phyloP scores from a whole-genome alignment of 1,284 basidiomycete genomes.

The Salmacisia buchloeana region DNA sequence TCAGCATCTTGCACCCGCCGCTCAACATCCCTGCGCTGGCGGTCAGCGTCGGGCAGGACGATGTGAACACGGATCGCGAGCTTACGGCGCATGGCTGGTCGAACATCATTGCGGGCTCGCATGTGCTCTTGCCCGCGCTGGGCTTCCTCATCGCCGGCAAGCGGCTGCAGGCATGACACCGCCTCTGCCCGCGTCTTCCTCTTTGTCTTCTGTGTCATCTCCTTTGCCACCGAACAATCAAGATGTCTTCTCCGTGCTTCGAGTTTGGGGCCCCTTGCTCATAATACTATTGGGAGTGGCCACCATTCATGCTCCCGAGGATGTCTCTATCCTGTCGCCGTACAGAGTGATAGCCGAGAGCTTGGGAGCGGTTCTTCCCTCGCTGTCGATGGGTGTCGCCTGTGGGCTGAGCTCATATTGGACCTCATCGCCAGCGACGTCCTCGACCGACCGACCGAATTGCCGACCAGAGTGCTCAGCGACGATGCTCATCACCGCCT shows the following conservation, averaged over 20 bases:
- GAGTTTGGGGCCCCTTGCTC: too few species aligned
- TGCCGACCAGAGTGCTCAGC: conserved; percentile 15
- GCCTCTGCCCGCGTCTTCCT: too few species aligned
- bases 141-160: conserved; percentile 3
- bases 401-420: background rate
- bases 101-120: conserved; percentile 69
- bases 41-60: conserved; percentile 81
- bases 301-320: too few species aligned
- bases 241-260: too few species aligned
- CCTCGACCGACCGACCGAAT: conserved; percentile 14
- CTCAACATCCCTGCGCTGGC: conserved; percentile 73
- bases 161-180: background rate
- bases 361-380: background rate
- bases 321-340: conserved; percentile 7
- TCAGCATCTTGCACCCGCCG: conserved; percentile 82
- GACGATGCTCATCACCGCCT: conserved; percentile 10
- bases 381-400: background rate
- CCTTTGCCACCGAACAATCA: too few species aligned
- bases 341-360: background rate
- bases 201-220: too few species aligned
- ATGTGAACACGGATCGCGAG: conserved; percentile 88
- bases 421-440: conserved; percentile 11
- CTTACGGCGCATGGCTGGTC: conserved; percentile 88
- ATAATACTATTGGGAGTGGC: too few species aligned
- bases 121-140: background rate